Base-by-base conservation (phyloP, 192 early-diverging fungal species). In the Entophlyctis luteolus region DNA sequence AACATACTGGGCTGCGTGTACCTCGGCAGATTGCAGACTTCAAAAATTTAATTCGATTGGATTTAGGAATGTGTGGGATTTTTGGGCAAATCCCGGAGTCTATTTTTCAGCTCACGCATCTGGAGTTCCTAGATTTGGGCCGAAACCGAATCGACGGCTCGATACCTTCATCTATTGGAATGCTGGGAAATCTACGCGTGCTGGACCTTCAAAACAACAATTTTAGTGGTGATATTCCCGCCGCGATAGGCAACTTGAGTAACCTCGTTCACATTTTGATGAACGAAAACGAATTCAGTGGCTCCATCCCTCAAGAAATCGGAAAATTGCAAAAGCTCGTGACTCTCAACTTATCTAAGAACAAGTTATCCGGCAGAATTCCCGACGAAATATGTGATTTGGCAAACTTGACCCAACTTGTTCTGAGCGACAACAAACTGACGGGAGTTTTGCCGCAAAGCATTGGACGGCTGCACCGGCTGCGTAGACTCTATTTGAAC, bases 61-160 rank as follows among this genome's bases (percentile, higher is more conserved):
- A 63, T 49, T 33, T 63, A 6, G 60, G 46, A 47, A 63, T 63
- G 60, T 49, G 60, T 49, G 60, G 60, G 10, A 28, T 63, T 27
- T 31, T 48, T 25, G 60, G 60, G 2, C 27, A 14, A 5, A 47
- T 63, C 50, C 60, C 60, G 2, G 14, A 27, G 18, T 45, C 18
- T 37, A 10, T 46, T n/a, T 10, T n/a, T 5, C 10, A n/a, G 6
- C 4, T 60, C 10, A 18, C 39, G 2, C 22, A n/a, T 14, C 39
- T 60, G 38, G n/a, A 38, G 20, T 28, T 25, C 18, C 39, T 60
- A 5, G 58, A 60, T 29, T 46, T 60, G n/a, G 28, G 20, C 10
- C 10, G 28, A 16, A 25, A 14, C 12, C 12, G 28, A 53, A 6
- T 52, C 49, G 22, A 23, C 5, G 54, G 54, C 5, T 27, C 25